phyloP scores from a whole-genome alignment of 1,139 yeast genomes.

The Yamadazyma diospyri region DNA sequence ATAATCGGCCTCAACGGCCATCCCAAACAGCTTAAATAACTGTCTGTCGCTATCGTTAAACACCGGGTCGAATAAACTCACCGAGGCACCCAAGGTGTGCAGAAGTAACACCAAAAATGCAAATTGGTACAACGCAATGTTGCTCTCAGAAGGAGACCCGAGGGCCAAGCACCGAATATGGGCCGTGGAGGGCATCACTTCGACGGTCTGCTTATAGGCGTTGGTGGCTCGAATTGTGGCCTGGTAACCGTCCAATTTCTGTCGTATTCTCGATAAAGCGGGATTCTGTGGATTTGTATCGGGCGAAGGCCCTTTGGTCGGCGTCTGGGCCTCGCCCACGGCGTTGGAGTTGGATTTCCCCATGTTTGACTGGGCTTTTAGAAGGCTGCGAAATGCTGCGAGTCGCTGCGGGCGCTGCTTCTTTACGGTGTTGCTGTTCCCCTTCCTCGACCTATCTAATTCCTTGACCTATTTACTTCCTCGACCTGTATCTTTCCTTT shows the following conservation, averaged over 20 bases:
- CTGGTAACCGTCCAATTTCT: slow-evolving; percentile 4
- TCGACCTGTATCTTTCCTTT: too few species aligned
- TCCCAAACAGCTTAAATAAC: slow-evolving; percentile 22
- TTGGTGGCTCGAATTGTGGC: slow-evolving; percentile 2
- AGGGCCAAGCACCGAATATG: slow-evolving; percentile 65
- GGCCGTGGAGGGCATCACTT: slow-evolving; percentile 1
- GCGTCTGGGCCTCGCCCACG: too few species aligned
- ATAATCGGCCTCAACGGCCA: slow-evolving; percentile 20
- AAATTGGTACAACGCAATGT: slow-evolving; percentile 61
- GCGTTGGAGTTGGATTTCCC: too few species aligned
- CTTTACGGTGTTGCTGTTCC: too few species aligned
- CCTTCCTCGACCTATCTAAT: too few species aligned
- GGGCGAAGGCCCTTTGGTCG: too few species aligned
- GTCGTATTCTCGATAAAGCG: slow-evolving; percentile 6
- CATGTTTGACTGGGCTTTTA: too few species aligned
- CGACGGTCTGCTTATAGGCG: slow-evolving; percentile 3
- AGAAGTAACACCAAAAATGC: slow-evolving; percentile 48
- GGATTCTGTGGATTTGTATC: too few species aligned
- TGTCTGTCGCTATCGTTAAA: slow-evolving; percentile 44
- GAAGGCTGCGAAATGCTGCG: too few species aligned
- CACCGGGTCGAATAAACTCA: slow-evolving; percentile 65
- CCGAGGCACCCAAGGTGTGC: slow-evolving; percentile 16
- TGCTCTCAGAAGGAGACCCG: slow-evolving; percentile 60
- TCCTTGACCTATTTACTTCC: too few species aligned
- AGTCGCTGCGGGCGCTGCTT: too few species aligned